phyloP scores from a whole-genome alignment of 139 green algal genomes.

The Chlamydomonas sp. region DNA sequence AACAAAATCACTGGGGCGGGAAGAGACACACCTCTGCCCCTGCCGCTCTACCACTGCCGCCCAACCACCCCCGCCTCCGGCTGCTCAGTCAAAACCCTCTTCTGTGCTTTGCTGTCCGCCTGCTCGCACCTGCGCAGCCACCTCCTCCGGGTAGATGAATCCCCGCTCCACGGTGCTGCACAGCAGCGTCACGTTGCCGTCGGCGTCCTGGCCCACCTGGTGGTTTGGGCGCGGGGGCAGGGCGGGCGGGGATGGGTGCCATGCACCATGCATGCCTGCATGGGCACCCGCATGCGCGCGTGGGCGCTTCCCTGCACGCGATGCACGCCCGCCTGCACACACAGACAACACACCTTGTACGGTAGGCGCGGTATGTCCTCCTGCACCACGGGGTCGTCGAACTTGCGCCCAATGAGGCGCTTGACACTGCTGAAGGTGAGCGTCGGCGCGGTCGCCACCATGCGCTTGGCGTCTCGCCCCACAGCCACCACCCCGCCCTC shows the following conservation, averaged over 20 bases:
- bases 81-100: too few species aligned
- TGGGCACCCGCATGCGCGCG: too few species aligned
- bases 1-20: too few species aligned
- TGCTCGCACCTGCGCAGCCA: conserved; percentile 35
- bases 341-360: conserved; percentile 37
- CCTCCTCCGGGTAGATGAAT: conserved; percentile 70
- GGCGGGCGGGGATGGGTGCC: conserved; percentile 5
- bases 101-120: background rate
- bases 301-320: too few species aligned
- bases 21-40: too few species aligned
- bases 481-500: conserved; percentile 48
- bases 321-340: too few species aligned
- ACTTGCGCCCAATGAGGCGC: conserved; percentile 60
- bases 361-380: conserved; percentile 41
- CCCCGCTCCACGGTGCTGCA: conserved; percentile 37
- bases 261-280: background rate
- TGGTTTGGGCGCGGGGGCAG: background rate
- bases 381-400: conserved; percentile 39
- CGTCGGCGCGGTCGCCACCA: conserved; percentile 33
- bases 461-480: conserved; percentile 46
- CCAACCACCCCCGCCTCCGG: too few species aligned
- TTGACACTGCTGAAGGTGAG: conserved; percentile 86
- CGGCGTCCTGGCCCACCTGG: conserved; percentile 35
- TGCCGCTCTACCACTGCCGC: too few species aligned
- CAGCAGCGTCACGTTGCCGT: conserved; percentile 28